Evolutionary conservation across 2,329 filamentous ascomycete genomes (phyloP), one percentile per base, ranked within the genome.

Genomic region (Nectriaceae sp.): DNA sequence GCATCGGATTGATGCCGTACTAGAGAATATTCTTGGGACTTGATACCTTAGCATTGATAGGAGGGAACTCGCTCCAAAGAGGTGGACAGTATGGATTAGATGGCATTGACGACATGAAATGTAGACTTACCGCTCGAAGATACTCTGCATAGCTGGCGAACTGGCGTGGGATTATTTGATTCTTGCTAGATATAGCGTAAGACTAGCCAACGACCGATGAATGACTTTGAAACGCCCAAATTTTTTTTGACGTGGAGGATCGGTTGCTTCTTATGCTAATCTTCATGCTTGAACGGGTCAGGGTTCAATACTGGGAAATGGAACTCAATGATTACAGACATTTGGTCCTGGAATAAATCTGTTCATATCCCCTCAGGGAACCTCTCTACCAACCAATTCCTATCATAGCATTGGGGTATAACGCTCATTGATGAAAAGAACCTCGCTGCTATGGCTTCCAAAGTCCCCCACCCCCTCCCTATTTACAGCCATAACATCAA

Each of bases 1-100:
- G 62, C 13, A 73, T 75, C 42, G 69, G 65, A 15, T 38, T 70
- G 40, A 73, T 73, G 70, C 70, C 71, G 13, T 39, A 69, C 40
- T 73, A 56, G 65, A 24, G 39, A 45, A 42, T 31, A 31, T 36
- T 29, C 13, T 6, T 13, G 24, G 13, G 42, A 31, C 24, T 21
- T 19, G 24, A 18, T 21, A 24, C 10, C 33, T 37, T 40, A 18
- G n/a, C 22, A 40, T 46, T 18, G 29, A 3, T 20, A 38, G n/a
- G 24, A 29, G 24, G 6, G 24, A 29, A 13, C 24, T 29, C 13
- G 24, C 24, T 29, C 13, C 24, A 13, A 29, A 29, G 24, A 29
- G 24, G 13, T 6, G 24, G 24, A 29, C n/a, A n/a, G n/a, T n/a
- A 29, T 6, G 24, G 24, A 13, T 6, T 6, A 29, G 13, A 29